These are phyloP conservation scores for Symbiotaphrina buchneri DNA, from an alignment of 495 filamentous ascomycete genomes.

Conservation along the genomic window DNA sequence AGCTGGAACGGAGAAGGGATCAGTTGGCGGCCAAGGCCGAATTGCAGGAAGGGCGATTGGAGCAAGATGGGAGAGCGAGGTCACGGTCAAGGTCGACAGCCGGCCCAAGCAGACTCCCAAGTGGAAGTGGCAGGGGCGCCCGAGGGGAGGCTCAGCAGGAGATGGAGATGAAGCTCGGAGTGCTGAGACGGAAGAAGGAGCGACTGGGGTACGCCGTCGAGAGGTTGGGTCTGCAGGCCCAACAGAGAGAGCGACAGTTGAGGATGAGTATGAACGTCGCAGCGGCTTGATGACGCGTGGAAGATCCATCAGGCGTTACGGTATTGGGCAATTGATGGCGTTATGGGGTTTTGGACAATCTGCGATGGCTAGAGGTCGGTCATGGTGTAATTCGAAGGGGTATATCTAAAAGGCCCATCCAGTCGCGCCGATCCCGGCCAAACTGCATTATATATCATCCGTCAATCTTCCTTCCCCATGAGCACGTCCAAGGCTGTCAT, in stretches of 20 bases:
- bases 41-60: constrained; percentile 44
- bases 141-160: constrained; percentile 8
- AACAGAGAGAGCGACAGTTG: constrained; percentile 37
- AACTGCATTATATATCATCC: too few relatives aligned
- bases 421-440: too few relatives aligned
- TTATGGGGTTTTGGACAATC: too few relatives aligned
- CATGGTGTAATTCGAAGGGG: too few relatives aligned
- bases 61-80: constrained; percentile 9
- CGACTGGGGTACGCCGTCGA: constrained; percentile 56
- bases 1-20: constrained; percentile 47
- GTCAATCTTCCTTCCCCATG: constrained; percentile 34
- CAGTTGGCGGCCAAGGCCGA: constrained; percentile 46
- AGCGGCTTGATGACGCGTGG: too few relatives aligned
- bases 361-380: too few relatives aligned
- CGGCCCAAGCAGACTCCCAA: too few relatives aligned
- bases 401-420: too few relatives aligned
- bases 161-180: constrained; percentile 22
- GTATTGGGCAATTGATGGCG: too few relatives aligned
- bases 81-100: not conserved
- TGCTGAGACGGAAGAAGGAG: constrained; percentile 54
- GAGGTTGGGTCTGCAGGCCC: constrained; percentile 39
- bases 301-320: too few relatives aligned
- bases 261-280: constrained; percentile 72
- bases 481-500: constrained; percentile 56
- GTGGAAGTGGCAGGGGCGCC: constrained; percentile 7